Evolutionary conservation across 176 grass and related monocot species (phyloP).

Genomic region (Musa acuminata): DNA sequence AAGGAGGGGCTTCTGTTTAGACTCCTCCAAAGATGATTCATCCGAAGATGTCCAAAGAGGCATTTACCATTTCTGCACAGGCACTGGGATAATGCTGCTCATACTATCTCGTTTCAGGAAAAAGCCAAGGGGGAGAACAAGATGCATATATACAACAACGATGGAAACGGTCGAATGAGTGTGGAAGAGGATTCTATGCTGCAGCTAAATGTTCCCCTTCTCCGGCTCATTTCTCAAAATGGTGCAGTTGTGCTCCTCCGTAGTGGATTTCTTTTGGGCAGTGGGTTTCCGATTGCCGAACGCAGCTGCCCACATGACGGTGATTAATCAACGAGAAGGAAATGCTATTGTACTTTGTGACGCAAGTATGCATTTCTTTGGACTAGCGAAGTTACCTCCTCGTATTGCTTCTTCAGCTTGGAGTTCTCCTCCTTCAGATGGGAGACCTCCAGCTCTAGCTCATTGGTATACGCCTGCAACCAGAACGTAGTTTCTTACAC

Average conservation of each 20-base stretch:
- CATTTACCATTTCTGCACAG: not conserved
- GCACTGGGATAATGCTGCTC: not conserved
- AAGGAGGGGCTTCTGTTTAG: not conserved
- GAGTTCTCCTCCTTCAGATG: constrained; percentile 9
- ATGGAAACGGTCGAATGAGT: no score
- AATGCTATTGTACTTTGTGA: no score
- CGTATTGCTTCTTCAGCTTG: constrained; percentile 14
- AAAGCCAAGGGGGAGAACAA: not conserved
- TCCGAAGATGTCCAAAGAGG: not conserved
- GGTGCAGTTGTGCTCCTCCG: not conserved
- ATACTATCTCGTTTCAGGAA: not conserved
- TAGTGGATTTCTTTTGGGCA: not conserved
- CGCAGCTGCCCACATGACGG: not conserved
- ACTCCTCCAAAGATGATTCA: no score
- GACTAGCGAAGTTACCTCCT: not conserved
- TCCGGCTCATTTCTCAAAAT: not conserved
- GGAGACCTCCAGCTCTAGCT: constrained; percentile 16
- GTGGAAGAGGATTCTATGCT: no score
- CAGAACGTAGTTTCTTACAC: no score
- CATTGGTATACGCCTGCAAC: constrained; percentile 13
- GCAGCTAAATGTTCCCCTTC: no score
- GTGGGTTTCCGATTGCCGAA: not conserved
- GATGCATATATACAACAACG: no score
- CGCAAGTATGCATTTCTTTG: no score
- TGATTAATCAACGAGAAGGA: not conserved